Conservation (phyloP, 768 basidiomycete genomes). For the Tricholoma terreum region DNA sequence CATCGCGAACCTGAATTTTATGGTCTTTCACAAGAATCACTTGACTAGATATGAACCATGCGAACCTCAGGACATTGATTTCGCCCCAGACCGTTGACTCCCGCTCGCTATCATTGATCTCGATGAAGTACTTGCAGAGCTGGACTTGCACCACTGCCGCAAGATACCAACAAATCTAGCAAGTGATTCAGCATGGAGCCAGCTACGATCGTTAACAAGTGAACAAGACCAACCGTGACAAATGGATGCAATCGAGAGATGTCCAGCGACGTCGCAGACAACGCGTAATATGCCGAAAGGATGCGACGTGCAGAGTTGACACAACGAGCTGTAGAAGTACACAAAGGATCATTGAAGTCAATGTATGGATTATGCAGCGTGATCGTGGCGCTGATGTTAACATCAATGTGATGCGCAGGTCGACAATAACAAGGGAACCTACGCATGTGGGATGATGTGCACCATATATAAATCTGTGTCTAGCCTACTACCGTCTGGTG, state of each 20-base stretch:
- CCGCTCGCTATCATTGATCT: constrained; percentile 67
- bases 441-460: constrained; percentile 85
- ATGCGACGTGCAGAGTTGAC: constrained; percentile 73
- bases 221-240: constrained; percentile 55
- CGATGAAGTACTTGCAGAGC: constrained; percentile 82
- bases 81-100: constrained; percentile 85
- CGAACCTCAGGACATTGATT: constrained; percentile 77
- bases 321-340: constrained; percentile 69
- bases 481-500: constrained; percentile 53
- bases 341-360: constrained; percentile 64
- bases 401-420: constrained; percentile 11
- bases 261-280: constrained; percentile 82
- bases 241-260: constrained; percentile 79
- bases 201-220: neutral
- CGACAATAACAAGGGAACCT: constrained; percentile 29
- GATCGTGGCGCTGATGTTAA: constrained; percentile 65
- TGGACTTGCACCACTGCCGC: constrained; percentile 86
- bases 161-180: constrained; percentile 86
- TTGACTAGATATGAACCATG: neutral
- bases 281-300: constrained; percentile 67
- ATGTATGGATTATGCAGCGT: constrained; percentile 85
- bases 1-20: constrained; percentile 67
- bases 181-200: neutral
- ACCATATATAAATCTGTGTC: constrained; percentile 89
- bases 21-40: constrained; percentile 3